Conservation (phyloP, 2,329 filamentous ascomycete species). For the Clarireedia sp. region DNA sequence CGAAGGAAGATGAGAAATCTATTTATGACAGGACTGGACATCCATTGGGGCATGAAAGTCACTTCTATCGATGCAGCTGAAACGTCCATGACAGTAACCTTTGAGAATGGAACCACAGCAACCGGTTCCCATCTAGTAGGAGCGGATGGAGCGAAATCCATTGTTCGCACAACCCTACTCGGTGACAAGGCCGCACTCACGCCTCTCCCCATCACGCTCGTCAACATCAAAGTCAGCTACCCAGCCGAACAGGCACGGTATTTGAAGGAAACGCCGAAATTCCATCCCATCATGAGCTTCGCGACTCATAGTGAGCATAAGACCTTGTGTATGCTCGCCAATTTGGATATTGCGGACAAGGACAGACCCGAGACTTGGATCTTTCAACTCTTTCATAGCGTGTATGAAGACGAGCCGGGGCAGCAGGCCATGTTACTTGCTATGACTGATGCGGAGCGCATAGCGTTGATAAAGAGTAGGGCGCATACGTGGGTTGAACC, state of each 20-base stretch:
- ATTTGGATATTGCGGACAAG: background rate
- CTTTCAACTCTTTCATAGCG: background rate
- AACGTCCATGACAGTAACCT: background rate
- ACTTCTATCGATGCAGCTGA: background rate
- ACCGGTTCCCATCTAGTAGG: constrained; percentile 32
- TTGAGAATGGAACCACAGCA: background rate
- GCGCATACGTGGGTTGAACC: background rate
- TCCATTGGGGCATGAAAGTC: background rate
- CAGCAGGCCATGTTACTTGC: background rate
- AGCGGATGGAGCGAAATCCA: constrained; percentile 32
- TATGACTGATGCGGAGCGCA: background rate
- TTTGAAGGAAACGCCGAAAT: constrained; percentile 13
- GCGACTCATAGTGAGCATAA: background rate
- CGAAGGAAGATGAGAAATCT: constrained; percentile 1
- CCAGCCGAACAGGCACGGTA: constrained; percentile 3
- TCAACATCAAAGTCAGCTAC: constrained; percentile 1
- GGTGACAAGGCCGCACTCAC: constrained; percentile 14
- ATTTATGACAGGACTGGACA: background rate
- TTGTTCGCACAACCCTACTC: constrained; percentile 21
- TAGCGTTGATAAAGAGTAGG: background rate
- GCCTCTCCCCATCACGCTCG: background rate
- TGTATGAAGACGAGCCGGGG: background rate
- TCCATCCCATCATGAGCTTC: constrained; percentile 8
- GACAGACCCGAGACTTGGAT: background rate
- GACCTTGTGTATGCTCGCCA: background rate